Conservation (phyloP, 371 early-diverging fungal genomes). For the Syncephalastrum sp. region DNA sequence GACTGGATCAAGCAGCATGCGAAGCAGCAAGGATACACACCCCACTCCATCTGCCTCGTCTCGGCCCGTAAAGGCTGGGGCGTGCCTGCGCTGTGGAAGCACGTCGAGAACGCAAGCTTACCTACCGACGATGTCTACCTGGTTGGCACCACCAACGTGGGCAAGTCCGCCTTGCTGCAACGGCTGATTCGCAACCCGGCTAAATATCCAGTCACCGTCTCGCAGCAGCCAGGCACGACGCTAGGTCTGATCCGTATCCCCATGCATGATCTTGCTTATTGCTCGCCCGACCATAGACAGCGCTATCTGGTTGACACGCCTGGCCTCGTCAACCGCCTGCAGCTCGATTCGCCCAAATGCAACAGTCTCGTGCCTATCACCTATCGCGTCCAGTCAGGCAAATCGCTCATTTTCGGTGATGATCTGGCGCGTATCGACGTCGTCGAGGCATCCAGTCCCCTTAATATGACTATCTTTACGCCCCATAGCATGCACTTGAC, state of each 20-base stretch:
- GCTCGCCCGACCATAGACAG: conserved; percentile 16
- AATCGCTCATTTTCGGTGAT: conserved; percentile 47
- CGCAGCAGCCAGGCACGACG: conserved; percentile 70
- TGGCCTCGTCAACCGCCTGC: conserved; percentile 62
- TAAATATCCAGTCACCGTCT: conserved; percentile 57
- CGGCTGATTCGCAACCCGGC: conserved; percentile 43
- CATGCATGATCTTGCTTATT: conserved; percentile 48
- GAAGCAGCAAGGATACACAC: conserved; percentile 39
- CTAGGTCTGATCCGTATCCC: conserved; percentile 67
- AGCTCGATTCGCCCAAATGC: conserved; percentile 29
- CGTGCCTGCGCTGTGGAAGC: conserved; percentile 46
- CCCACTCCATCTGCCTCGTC: conserved; percentile 52
- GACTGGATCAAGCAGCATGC: conserved; percentile 55
- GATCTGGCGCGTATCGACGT: conserved; percentile 62
- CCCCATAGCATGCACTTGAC: conserved; percentile 59
- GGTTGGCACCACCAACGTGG: conserved; percentile 72
- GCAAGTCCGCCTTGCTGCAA: conserved; percentile 72
- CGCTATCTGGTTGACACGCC: conserved; percentile 69
- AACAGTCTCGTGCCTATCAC: conserved; percentile 47
- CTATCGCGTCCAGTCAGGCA: conserved; percentile 21
- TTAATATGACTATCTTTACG: conserved; percentile 59
- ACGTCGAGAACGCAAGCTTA: conserved; percentile 40
- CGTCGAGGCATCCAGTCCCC: conserved; percentile 39
- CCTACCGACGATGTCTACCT: conserved; percentile 67
- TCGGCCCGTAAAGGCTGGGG: conserved; percentile 68